Conservation (phyloP, 176 grass and related monocot species). For the Rhynchospora breviuscula region DNA sequence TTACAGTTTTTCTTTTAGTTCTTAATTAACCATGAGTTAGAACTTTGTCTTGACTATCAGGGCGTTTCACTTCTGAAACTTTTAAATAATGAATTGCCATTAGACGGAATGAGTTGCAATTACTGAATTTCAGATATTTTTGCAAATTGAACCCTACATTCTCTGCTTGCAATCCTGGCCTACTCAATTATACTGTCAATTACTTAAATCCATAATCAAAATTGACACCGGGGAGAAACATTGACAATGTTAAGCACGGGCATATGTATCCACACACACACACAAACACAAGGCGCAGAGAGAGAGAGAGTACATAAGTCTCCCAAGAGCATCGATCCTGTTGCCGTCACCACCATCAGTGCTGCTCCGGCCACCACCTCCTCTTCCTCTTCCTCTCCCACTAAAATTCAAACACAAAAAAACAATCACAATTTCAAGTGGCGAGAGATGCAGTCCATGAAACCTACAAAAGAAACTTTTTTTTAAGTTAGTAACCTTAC, state of each 20-base stretch:
- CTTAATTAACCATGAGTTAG: background rate
- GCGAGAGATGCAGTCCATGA: background rate
- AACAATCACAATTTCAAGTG: background rate
- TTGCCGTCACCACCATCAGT: conserved; percentile 21
- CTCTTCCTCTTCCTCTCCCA: conserved; percentile 37
- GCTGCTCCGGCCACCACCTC: background rate
- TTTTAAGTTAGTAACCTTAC: background rate
- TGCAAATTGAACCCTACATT: background rate
- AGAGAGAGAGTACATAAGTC: conserved; percentile 47
- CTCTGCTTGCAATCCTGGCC: background rate
- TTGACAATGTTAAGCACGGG: background rate
- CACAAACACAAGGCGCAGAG: too few relatives aligned
- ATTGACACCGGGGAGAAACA: background rate
- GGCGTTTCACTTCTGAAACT: too few relatives aligned
- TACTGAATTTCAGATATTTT: background rate
- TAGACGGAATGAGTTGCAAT: background rate
- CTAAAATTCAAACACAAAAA: conserved; percentile 4
- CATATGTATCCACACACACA: too few relatives aligned
- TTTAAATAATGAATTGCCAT: background rate
- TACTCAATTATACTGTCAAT: background rate
- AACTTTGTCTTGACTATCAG: background rate
- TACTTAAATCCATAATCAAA: background rate
- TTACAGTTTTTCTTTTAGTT: background rate
- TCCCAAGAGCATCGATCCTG: conserved; percentile 63
- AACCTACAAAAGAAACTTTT: background rate